phyloP scores from a whole-genome alignment of 2,329 filamentous ascomycete species.

The Westerdykella ornata region DNA sequence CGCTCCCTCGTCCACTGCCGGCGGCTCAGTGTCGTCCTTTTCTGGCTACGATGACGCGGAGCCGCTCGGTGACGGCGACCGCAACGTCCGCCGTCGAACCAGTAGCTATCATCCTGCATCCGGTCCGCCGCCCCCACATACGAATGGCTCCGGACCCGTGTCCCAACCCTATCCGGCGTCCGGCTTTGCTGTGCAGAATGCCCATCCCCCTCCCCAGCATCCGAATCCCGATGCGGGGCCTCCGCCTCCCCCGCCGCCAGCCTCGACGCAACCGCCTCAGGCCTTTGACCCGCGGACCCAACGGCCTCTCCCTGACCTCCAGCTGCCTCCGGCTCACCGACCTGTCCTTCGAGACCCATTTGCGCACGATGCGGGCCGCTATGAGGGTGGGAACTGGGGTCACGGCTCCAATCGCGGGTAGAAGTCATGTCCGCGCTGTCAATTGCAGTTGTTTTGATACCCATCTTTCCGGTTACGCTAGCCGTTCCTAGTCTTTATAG shows the following conservation, averaged over 20 bases:
- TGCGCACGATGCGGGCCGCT: constrained; percentile 13
- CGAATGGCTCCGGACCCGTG: constrained; percentile 14
- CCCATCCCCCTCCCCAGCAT: constrained; percentile 5
- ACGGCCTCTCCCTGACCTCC: constrained; percentile 7
- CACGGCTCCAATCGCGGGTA: constrained; percentile 7
- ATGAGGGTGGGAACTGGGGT: constrained; percentile 23
- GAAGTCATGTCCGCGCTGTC: background rate
- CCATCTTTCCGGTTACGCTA: too few relatives aligned
- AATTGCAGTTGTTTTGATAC: too few relatives aligned
- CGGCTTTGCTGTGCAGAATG: constrained; percentile 17
- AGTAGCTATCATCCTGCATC: constrained; percentile 31
- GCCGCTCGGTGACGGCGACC: constrained; percentile 24
- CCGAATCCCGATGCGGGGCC: background rate
- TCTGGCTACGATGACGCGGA: constrained; percentile 20
- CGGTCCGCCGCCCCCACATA: constrained; percentile 18
- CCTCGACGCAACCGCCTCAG: constrained; percentile 7
- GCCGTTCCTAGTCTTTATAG: too few relatives aligned
- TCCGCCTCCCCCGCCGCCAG: constrained; percentile 5
- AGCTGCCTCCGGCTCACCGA: constrained; percentile 7
- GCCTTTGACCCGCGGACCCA: constrained; percentile 10
- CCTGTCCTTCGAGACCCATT: constrained; percentile 16
- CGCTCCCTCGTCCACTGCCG: constrained; percentile 24
- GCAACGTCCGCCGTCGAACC: constrained; percentile 35
- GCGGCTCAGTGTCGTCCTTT: constrained; percentile 24
- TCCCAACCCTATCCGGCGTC: constrained; percentile 15